Evolutionary conservation across 2,329 filamentous ascomycete species (phyloP).

Genomic region (Raffaelea albimanens): DNA sequence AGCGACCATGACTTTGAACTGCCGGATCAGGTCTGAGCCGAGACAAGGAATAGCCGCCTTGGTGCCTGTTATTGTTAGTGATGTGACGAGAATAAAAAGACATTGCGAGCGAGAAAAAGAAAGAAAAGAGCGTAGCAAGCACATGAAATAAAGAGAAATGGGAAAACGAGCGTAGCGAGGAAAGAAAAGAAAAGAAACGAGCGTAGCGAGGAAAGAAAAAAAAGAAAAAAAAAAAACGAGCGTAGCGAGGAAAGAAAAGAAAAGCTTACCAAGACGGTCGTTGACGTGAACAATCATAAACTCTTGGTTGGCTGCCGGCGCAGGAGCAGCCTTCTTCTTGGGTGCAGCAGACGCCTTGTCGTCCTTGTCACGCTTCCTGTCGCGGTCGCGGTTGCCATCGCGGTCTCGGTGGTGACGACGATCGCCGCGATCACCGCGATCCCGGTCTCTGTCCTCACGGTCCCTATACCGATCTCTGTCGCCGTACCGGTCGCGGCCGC

Average conservation of each 20-base stretch:
- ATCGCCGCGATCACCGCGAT: too few relatives aligned
- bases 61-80: constrained; percentile 51
- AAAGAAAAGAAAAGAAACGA: too few relatives aligned
- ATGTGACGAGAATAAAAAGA: not conserved
- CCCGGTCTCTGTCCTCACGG: constrained; percentile 3
- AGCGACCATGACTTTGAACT: constrained; percentile 88
- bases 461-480: constrained; percentile 25
- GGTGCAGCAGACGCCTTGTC: constrained; percentile 12
- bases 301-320: constrained; percentile 5
- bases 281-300: constrained; percentile 90
- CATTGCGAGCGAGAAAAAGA: not conserved
- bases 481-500: constrained; percentile 11
- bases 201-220: too few relatives aligned
- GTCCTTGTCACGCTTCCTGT: constrained; percentile 12
- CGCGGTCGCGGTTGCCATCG: constrained; percentile 17
- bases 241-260: not conserved
- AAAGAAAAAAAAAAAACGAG: too few relatives aligned
- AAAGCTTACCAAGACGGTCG: constrained; percentile 59
- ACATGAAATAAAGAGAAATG: too few relatives aligned
- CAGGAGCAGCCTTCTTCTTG: constrained; percentile 40
- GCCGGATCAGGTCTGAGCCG: constrained; percentile 70
- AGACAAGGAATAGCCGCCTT: constrained; percentile 89
- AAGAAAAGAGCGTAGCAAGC: not conserved
- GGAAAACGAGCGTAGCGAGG: too few relatives aligned
- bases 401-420: too few relatives aligned